These are phyloP conservation scores for Alternaria postmessia DNA, from an alignment of 2,329 filamentous ascomycete species.

Conservation along the genomic window DNA sequence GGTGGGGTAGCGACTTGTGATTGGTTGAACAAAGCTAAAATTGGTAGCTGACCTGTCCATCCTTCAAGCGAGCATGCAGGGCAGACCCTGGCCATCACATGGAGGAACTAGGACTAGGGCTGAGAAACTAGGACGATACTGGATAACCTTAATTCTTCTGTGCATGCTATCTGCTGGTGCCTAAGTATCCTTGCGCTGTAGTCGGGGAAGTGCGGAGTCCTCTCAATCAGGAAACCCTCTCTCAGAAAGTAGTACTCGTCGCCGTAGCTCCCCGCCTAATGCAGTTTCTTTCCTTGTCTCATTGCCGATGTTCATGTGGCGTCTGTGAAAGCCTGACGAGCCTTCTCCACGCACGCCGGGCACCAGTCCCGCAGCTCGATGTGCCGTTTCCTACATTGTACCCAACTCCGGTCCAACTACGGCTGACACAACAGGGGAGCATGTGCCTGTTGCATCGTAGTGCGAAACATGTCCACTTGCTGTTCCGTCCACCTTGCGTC, in stretches of 20 bases:
- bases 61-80: constrained; percentile 12
- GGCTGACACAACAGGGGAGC: constrained; percentile 26
- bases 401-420: constrained; percentile 18
- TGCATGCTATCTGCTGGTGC: constrained; percentile 10
- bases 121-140: constrained; percentile 9
- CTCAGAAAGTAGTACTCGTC: background rate
- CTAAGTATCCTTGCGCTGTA: constrained; percentile 9
- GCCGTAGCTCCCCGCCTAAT: constrained; percentile 1
- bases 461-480: constrained; percentile 17
- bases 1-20: constrained; percentile 1
- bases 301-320: constrained; percentile 7
- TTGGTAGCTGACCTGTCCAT: constrained; percentile 15
- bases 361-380: constrained; percentile 12
- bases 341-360: constrained; percentile 13
- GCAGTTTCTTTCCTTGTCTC: constrained; percentile 3
- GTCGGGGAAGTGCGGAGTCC: constrained; percentile 2
- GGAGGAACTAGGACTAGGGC: constrained; percentile 12
- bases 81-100: constrained; percentile 16
- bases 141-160: constrained; percentile 14
- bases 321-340: constrained; percentile 5
- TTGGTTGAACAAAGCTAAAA: constrained; percentile 12
- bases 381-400: constrained; percentile 4
- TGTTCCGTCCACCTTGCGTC: constrained; percentile 16
- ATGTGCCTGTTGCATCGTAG: constrained; percentile 12
- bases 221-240: background rate